Base-by-base conservation (phyloP, 371 early-diverging fungal genomes). In the Zychaea mexicana region DNA sequence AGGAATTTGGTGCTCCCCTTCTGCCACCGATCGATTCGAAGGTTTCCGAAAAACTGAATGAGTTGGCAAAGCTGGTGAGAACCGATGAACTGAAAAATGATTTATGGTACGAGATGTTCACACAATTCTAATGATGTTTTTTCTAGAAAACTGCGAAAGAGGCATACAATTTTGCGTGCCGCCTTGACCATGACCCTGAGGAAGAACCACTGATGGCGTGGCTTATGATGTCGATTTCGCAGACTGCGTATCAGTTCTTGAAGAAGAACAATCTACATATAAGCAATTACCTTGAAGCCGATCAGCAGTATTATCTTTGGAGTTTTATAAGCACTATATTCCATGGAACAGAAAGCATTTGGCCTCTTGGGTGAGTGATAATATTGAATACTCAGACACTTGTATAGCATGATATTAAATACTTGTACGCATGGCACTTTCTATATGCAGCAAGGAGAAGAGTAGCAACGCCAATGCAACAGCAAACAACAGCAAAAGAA, bases 371-470 rank as follows among this genome's bases (percentile, higher is more conserved):
- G 60, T 60, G 22, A 60, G 31, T 42, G 6, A 19, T 28, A 13
- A 46, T 7, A 3, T 26, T 60, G 21, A 57, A 13, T 8, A 22
- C 21, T 36, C 15, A 24, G 3, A 38, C 9, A 46, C 46, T 4
- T 12, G 60, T 42, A 4, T 7, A 60, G n/a, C n/a, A n/a, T n/a
- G n/a, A n/a, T n/a, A n/a, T n/a, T n/a, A n/a, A n/a, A n/a, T n/a
- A n/a, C n/a, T n/a, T n/a, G n/a, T n/a, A n/a, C n/a, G n/a, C n/a
- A n/a, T n/a, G n/a, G n/a, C n/a, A n/a, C n/a, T n/a, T n/a, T n/a
- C n/a, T n/a, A n/a, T n/a, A n/a, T n/a, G n/a, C n/a, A 66, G 67
- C 38, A 66, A 66, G 19, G 61, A 61, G 22, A 60, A 57, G 28
- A 36, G 52, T 19, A 62, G 62, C 32, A 17, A 12, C 2, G 62